These are phyloP conservation scores for Fusarium sp. DNA, from an alignment of 2,329 filamentous ascomycete species.

Conservation along the genomic window DNA sequence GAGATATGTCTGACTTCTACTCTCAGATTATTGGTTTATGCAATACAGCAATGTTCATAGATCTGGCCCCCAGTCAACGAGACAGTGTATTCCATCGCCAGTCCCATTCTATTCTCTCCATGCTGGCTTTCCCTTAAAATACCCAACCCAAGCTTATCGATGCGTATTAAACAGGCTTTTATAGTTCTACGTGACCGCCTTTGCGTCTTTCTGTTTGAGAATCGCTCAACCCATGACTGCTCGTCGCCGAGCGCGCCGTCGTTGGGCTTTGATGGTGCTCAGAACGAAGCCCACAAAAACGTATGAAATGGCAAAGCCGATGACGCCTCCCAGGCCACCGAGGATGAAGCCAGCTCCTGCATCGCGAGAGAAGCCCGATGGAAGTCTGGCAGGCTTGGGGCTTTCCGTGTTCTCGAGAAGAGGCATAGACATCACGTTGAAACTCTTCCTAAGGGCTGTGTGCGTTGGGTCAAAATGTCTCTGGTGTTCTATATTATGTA, in stretches of 20 bases:
- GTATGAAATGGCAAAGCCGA: constrained; percentile 30
- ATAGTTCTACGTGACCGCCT: not conserved
- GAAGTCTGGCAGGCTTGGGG: not conserved
- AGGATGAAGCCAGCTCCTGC: constrained; percentile 31
- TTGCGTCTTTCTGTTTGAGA: not conserved
- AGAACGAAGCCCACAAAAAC: constrained; percentile 16
- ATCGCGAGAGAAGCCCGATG: constrained; percentile 14
- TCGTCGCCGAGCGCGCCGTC: not conserved
- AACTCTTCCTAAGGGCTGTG: no score
- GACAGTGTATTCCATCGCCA: no score
- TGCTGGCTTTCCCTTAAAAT: not conserved
- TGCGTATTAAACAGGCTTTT: not conserved
- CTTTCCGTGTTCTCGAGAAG: not conserved
- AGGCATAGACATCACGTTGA: not conserved
- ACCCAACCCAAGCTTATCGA: not conserved
- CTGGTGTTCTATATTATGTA: not conserved
- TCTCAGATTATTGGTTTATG: not conserved
- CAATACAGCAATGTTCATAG: not conserved
- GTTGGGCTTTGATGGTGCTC: not conserved
- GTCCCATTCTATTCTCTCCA: no score
- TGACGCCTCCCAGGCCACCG: constrained; percentile 21
- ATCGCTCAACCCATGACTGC: not conserved
- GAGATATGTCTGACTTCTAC: not conserved
- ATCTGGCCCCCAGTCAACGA: not conserved
- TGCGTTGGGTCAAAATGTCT: not conserved